These are phyloP conservation scores for Globisporangium iwayamae DNA, from an alignment of 352 stramenopile species.

Conservation along the genomic window DNA sequence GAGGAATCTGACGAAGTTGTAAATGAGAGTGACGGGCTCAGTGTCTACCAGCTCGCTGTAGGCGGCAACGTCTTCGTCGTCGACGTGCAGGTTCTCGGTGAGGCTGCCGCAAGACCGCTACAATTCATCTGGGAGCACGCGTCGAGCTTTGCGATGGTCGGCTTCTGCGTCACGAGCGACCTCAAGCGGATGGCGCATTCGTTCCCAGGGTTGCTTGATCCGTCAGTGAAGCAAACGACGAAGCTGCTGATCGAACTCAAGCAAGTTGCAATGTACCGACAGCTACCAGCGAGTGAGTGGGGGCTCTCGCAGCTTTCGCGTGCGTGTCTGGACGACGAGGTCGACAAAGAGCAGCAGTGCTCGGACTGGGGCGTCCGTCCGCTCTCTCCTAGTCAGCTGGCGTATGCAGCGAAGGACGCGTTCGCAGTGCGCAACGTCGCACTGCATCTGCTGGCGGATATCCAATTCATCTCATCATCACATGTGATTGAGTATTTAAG, in stretches of 20 bases:
- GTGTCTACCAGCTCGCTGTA: slow-evolving; percentile 51
- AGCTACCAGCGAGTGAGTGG: slow-evolving; percentile 45
- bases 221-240: not conserved
- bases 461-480: slow-evolving; percentile 8
- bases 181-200: slow-evolving; percentile 43
- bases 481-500: slow-evolving; percentile 14
- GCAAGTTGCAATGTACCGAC: slow-evolving; percentile 41
- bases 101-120: slow-evolving; percentile 30
- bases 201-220: slow-evolving; percentile 34
- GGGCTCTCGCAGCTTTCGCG: slow-evolving; percentile 46
- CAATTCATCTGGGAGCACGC: slow-evolving; percentile 32
- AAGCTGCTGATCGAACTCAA: slow-evolving; percentile 50
- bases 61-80: slow-evolving; percentile 43
- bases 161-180: slow-evolving; percentile 56
- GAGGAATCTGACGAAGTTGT: slow-evolving; percentile 10
- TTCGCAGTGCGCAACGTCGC: slow-evolving; percentile 43
- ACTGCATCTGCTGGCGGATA: slow-evolving; percentile 41
- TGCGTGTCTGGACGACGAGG: slow-evolving; percentile 29
- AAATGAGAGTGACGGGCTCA: slow-evolving; percentile 28
- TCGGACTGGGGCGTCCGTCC: slow-evolving; percentile 53
- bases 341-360: slow-evolving; percentile 66
- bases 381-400: slow-evolving; percentile 34
- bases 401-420: slow-evolving; percentile 57
- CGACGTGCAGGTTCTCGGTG: slow-evolving; percentile 51
- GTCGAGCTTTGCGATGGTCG: slow-evolving; percentile 36